These are phyloP conservation scores for Boletellus dicymbophilus DNA, from an alignment of 1,284 basidiomycete species.

Conservation along the genomic window DNA sequence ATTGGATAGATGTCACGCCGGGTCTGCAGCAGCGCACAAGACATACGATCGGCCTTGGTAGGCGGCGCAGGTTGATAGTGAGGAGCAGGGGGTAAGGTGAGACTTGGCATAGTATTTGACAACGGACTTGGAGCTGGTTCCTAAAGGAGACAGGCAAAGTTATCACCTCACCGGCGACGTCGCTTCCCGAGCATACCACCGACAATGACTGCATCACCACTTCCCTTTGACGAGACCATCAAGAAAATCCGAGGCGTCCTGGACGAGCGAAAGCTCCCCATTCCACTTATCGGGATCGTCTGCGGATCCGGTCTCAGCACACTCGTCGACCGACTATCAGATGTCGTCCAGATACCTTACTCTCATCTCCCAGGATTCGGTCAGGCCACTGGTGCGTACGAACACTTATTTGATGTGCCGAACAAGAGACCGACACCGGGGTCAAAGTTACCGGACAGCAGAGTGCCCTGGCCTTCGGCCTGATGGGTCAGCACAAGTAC, in stretches of 20 bases:
- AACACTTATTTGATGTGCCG: background rate
- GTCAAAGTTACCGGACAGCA: slow-evolving; percentile 70
- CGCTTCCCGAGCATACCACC: no score
- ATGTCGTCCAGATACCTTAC: slow-evolving; percentile 61
- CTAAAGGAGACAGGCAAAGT: no score
- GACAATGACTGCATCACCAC: slow-evolving; percentile 2
- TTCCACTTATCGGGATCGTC: slow-evolving; percentile 72
- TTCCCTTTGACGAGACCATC: slow-evolving; percentile 41
- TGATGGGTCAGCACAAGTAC: slow-evolving; percentile 58
- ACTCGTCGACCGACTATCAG: slow-evolving; percentile 56
- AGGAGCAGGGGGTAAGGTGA: slow-evolving; percentile 20
- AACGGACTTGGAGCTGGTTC: no score
- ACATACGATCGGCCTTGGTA: slow-evolving; percentile 24
- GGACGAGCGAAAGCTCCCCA: slow-evolving; percentile 42
- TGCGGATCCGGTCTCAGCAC: slow-evolving; percentile 78
- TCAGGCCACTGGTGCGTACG: slow-evolving; percentile 66
- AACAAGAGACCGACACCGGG: background rate
- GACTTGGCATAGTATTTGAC: slow-evolving; percentile 20
- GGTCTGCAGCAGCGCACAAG: background rate
- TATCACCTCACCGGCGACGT: no score
- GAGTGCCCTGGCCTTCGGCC: slow-evolving; percentile 77
- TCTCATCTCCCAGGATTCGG: slow-evolving; percentile 65
- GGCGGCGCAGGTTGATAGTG: slow-evolving; percentile 24
- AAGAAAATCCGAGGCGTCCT: slow-evolving; percentile 39
- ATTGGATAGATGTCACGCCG: no score